Evolutionary conservation across 805 yeast species (phyloP).

Genomic region (Pichia pseudocactophila): DNA sequence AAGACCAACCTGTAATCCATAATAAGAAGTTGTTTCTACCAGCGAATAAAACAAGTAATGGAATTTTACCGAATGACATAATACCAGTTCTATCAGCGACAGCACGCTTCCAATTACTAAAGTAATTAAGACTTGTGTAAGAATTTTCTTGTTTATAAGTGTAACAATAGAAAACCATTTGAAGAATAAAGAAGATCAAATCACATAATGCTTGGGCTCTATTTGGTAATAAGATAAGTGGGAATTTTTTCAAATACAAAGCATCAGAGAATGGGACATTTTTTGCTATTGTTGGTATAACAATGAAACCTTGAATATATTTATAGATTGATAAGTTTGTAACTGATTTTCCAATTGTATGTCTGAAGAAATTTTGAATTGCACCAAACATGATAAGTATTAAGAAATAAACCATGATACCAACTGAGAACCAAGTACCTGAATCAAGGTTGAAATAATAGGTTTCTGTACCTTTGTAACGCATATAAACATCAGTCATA

Average conservation of each 20-base stretch:
- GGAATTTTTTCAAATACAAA: slow-evolving; percentile 14
- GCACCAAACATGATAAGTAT: slow-evolving; percentile 31
- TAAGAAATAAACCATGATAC: slow-evolving; percentile 32
- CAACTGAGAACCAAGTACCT: slow-evolving; percentile 27
- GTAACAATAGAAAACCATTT: slow-evolving; percentile 17
- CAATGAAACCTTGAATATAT: slow-evolving; percentile 27
- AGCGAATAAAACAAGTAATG: slow-evolving; percentile 35
- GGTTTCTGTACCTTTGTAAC: slow-evolving; percentile 7
- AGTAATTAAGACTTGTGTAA: slow-evolving; percentile 24
- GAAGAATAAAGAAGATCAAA: slow-evolving; percentile 20
- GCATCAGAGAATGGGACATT: slow-evolving; percentile 15
- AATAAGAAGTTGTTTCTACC: slow-evolving; percentile 39
- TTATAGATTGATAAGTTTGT: slow-evolving; percentile 19
- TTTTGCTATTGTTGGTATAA: slow-evolving; percentile 33
- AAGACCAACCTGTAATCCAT: slow-evolving; percentile 36
- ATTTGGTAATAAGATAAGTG: slow-evolving; percentile 22
- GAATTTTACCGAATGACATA: slow-evolving; percentile 32
- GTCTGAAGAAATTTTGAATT: slow-evolving; percentile 26
- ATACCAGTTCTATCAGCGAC: slow-evolving; percentile 32
- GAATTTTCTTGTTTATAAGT: slow-evolving; percentile 11
- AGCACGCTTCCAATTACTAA: slow-evolving; percentile 26
- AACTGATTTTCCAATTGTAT: slow-evolving; percentile 22
- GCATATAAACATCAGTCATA: slow-evolving; percentile 5
- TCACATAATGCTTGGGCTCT: slow-evolving; percentile 27
- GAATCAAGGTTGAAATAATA: slow-evolving; percentile 21